These are phyloP conservation scores for Diutina ranongensis DNA, from an alignment of 1,139 yeast species.

Conservation along the genomic window DNA sequence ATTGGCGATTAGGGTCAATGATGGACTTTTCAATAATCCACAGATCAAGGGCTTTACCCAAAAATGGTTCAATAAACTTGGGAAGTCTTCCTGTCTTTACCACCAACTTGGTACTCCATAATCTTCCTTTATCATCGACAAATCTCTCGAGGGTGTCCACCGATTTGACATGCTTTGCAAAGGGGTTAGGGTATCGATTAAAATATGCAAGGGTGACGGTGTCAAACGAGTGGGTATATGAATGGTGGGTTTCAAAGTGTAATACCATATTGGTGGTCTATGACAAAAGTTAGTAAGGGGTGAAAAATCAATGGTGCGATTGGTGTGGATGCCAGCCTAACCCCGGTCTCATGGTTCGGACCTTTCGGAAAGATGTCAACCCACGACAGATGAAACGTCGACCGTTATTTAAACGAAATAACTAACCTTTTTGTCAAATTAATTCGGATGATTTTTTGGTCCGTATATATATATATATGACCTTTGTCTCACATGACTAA, in stretches of 20 bases:
- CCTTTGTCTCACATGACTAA: too few species aligned
- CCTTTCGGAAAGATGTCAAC: too few species aligned
- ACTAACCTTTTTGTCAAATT: too few species aligned
- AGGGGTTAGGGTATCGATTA: constrained; percentile 86
- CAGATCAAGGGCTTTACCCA: constrained; percentile 62
- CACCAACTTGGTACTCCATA: constrained; percentile 65
- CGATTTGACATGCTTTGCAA: constrained; percentile 76
- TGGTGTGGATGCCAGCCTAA: too few species aligned
- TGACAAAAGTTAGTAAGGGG: too few species aligned
- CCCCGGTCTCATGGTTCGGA: too few species aligned
- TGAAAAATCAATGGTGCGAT: not conserved
- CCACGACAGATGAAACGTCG: too few species aligned
- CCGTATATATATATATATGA: too few species aligned
- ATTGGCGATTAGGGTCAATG: constrained; percentile 49
- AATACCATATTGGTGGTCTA: too few species aligned
- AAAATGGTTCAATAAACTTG: constrained; percentile 62
- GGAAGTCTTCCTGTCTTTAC: constrained; percentile 79
- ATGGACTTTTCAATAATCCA: constrained; percentile 80
- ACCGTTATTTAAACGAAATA: too few species aligned
- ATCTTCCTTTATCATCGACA: constrained; percentile 51
- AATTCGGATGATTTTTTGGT: too few species aligned
- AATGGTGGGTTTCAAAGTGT: constrained; percentile 25
- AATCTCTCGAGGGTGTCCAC: constrained; percentile 61
- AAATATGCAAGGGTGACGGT: constrained; percentile 73
- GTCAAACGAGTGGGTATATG: constrained; percentile 52